phyloP scores from a whole-genome alignment of 2,329 filamentous ascomycete species.

The Xylaria multiplex region DNA sequence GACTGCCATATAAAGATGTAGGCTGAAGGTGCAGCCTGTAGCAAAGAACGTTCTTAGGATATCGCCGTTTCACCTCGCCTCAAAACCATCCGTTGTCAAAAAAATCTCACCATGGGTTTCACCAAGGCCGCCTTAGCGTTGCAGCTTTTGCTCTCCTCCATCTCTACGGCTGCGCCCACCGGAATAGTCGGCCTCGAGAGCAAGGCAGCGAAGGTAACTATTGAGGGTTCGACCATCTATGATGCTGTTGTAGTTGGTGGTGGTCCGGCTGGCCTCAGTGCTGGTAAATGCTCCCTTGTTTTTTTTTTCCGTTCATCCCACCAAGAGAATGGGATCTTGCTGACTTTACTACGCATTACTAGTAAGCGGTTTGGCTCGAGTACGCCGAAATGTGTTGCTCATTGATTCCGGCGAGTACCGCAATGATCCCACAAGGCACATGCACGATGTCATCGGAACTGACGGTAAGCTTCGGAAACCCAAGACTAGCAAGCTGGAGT shows the following conservation, averaged over 20 bases:
- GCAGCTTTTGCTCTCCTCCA: conserved; percentile 31
- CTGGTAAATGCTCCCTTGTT: conserved; percentile 20
- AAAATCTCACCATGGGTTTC: conserved; percentile 35
- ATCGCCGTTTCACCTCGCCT: not conserved
- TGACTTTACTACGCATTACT: conserved; percentile 43
- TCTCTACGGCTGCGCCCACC: conserved; percentile 30
- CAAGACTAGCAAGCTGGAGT: not conserved
- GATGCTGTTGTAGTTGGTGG: conserved; percentile 37
- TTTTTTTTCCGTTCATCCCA: not conserved
- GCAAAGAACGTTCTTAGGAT: not conserved
- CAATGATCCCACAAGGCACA: conserved; percentile 64
- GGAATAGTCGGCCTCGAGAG: conserved; percentile 5
- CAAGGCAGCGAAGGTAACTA: not conserved
- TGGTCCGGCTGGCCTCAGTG: conserved; percentile 35
- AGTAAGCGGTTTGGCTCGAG: conserved; percentile 67
- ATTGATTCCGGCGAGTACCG: conserved; percentile 69
- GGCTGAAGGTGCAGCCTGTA: not conserved
- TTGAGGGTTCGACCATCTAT: conserved; percentile 23
- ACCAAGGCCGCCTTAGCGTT: conserved; percentile 29
- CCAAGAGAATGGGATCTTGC: not conserved
- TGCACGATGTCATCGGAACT: conserved; percentile 70
- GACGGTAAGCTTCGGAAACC: conserved; percentile 58
- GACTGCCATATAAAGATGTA: conserved; percentile 1
- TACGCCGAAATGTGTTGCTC: conserved; percentile 63
- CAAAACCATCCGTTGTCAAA: not conserved